These are phyloP conservation scores for Ceratocystis eucalypticola DNA, from an alignment of 2,329 filamentous ascomycete species.

Conservation along the genomic window DNA sequence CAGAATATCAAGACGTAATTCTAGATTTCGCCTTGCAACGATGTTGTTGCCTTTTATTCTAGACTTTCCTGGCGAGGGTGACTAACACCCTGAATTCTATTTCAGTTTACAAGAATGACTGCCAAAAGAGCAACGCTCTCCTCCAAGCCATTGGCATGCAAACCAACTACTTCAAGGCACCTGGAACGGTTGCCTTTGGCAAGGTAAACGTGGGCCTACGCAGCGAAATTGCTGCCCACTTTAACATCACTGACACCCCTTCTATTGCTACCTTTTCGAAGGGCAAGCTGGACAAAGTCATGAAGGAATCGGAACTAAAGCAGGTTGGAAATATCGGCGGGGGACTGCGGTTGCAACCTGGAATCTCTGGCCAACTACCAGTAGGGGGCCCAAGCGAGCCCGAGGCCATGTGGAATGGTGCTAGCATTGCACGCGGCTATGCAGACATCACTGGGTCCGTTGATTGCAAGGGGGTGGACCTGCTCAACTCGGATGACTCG, in stretches of 20 bases:
- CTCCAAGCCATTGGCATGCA: slow-evolving; percentile 72
- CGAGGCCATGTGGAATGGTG: slow-evolving; percentile 52
- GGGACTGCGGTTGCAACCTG: too few species aligned
- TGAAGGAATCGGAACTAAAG: slow-evolving; percentile 30
- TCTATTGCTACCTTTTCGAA: slow-evolving; percentile 85
- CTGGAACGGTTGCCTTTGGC: slow-evolving; percentile 64
- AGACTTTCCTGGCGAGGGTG: neutral
- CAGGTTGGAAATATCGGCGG: slow-evolving; percentile 23
- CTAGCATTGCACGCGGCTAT: slow-evolving; percentile 65
- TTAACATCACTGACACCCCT: slow-evolving; percentile 63
- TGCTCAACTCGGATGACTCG: slow-evolving; percentile 70
- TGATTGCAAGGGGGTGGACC: slow-evolving; percentile 65
- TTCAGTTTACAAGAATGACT: slow-evolving; percentile 79
- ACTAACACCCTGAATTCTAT: neutral
- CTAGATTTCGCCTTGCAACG: neutral
- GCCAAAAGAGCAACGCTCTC: slow-evolving; percentile 69
- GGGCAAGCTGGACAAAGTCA: slow-evolving; percentile 33
- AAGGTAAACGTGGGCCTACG: slow-evolving; percentile 77
- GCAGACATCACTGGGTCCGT: slow-evolving; percentile 69
- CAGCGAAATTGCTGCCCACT: slow-evolving; percentile 57
- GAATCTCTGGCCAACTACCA: slow-evolving; percentile 39
- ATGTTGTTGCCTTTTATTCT: neutral
- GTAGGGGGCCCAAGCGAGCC: neutral
- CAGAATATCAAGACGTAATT: neutral
- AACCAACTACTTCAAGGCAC: slow-evolving; percentile 52